A percentile compares a stretch with the other conserved stretches of the same genome.
phyloP scores from a whole-genome alignment of 345 rosid genomes.

The Luvunga scandens region DNA sequence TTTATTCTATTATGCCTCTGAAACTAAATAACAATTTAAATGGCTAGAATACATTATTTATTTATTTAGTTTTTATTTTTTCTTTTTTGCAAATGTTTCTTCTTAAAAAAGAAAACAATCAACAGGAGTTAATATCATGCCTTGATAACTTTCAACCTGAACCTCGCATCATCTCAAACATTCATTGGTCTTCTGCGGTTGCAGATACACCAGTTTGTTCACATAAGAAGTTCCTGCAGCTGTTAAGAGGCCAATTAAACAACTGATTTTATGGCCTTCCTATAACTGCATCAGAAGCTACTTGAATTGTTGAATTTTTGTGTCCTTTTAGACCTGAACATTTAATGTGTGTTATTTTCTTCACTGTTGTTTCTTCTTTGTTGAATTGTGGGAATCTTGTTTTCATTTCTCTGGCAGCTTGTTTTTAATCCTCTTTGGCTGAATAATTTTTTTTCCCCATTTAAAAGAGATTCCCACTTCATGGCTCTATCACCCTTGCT shows the following conservation, averaged over 20 bases:
- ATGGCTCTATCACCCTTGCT: neutral
- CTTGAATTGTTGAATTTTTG: neutral
- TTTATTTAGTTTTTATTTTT: no score
- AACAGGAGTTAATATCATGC: neutral
- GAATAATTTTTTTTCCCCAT: neutral
- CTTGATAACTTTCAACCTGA: neutral
- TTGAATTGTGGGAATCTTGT: neutral
- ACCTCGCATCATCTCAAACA: neutral
- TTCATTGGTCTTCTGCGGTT: neutral
- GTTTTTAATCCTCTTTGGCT: neutral
- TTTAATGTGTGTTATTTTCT: neutral
- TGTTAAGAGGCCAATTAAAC: neutral
- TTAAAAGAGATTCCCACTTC: no score
- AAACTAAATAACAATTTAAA: constrained; percentile 2
- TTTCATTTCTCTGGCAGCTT: neutral
- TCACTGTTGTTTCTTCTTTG: neutral
- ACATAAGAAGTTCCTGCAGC: neutral
- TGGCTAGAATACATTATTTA: neutral
- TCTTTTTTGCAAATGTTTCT: neutral
- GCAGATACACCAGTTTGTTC: neutral
- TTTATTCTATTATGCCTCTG: constrained; percentile 5
- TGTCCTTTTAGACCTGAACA: neutral
- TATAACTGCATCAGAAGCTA: neutral
- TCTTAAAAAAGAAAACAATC: neutral
- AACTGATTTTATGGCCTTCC: neutral